These are phyloP conservation scores for Gossypium longicalyx DNA, from an alignment of 345 rosid species.

Conservation along the genomic window DNA sequence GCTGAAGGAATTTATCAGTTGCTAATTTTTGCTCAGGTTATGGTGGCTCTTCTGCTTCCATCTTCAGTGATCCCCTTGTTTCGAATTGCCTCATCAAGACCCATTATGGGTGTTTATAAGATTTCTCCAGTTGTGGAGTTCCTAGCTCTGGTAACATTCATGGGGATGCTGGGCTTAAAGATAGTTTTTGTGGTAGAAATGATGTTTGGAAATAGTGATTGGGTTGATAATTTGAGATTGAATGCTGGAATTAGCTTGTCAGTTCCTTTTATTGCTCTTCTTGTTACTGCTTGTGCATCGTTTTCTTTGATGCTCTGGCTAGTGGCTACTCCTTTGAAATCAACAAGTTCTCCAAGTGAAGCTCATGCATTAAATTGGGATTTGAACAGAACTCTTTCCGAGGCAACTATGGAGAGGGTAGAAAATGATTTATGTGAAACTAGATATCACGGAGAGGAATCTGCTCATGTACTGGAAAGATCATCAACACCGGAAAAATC, in stretches of 20 bases:
- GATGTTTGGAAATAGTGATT: slow-evolving; percentile 87
- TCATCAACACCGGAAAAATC: slow-evolving; percentile 29
- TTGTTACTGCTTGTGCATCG: slow-evolving; percentile 59
- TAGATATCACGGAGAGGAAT: slow-evolving; percentile 28
- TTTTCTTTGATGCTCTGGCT: slow-evolving; percentile 86
- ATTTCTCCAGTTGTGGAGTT: slow-evolving; percentile 70
- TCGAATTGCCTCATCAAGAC: slow-evolving; percentile 79
- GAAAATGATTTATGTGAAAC: slow-evolving; percentile 36
- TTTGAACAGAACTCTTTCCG: slow-evolving; percentile 29
- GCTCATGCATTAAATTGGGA: slow-evolving; percentile 60
- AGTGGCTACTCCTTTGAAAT: slow-evolving; percentile 78
- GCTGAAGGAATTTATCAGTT: slow-evolving; percentile 86
- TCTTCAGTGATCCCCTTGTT: slow-evolving; percentile 88
- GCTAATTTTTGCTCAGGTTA: slow-evolving; percentile 77
- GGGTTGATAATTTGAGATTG: slow-evolving; percentile 88
- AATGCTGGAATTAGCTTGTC: slow-evolving; percentile 46
- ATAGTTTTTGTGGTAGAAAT: slow-evolving; percentile 75
- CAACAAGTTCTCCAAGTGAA: slow-evolving; percentile 51
- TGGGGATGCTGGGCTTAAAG: slow-evolving; percentile 75
- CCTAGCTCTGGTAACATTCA: slow-evolving; percentile 48
- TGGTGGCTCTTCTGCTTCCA: slow-evolving; percentile 83
- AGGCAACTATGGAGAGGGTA: slow-evolving; percentile 32
- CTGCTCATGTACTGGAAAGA: slow-evolving; percentile 29
- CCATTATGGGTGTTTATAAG: slow-evolving; percentile 81
- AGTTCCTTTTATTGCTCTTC: slow-evolving; percentile 50